Percentiles rank a stretch among this genome's conserved stretches.
These are phyloP conservation scores for Xylaria arbuscula DNA, from an alignment of 2,329 filamentous ascomycete genomes.

Conservation along the genomic window DNA sequence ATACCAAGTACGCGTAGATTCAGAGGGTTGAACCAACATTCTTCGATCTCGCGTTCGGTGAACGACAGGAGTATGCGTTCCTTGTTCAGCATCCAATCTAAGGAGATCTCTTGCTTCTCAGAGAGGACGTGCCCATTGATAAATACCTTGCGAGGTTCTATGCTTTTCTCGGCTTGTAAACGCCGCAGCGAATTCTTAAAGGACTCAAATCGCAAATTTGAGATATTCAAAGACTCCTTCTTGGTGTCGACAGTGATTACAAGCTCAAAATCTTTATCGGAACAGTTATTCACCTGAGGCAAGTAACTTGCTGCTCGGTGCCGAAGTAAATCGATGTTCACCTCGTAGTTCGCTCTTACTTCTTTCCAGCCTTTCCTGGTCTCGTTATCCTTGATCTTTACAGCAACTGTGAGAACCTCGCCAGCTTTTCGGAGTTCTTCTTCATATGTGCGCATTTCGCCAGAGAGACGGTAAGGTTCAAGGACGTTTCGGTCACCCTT, in stretches of 20 bases:
- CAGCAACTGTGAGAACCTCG: constrained; percentile 29
- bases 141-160: not conserved
- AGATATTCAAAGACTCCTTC: constrained; percentile 27
- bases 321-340: constrained; percentile 31
- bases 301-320: constrained; percentile 28
- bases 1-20: constrained; percentile 51
- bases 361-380: constrained; percentile 23
- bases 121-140: constrained; percentile 31
- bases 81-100: constrained; percentile 49
- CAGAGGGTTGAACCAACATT: constrained; percentile 50
- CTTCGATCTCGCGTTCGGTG: constrained; percentile 54
- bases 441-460: constrained; percentile 30
- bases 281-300: not conserved
- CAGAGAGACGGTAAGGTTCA: constrained; percentile 35
- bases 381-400: constrained; percentile 22
- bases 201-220: constrained; percentile 36
- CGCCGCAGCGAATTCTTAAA: constrained; percentile 32
- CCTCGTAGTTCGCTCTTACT: constrained; percentile 33
- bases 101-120: constrained; percentile 45
- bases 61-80: constrained; percentile 46
- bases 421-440: constrained; percentile 12
- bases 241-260: constrained; percentile 16
- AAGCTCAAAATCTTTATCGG: not conserved
- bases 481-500: constrained; percentile 8
- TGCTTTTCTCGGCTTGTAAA: not conserved